A percentile compares a stretch with the other conserved stretches of the same genome.
These are phyloP conservation scores for Vinca minor DNA, from an alignment of 257 asterid genomes.

Conservation along the genomic window DNA sequence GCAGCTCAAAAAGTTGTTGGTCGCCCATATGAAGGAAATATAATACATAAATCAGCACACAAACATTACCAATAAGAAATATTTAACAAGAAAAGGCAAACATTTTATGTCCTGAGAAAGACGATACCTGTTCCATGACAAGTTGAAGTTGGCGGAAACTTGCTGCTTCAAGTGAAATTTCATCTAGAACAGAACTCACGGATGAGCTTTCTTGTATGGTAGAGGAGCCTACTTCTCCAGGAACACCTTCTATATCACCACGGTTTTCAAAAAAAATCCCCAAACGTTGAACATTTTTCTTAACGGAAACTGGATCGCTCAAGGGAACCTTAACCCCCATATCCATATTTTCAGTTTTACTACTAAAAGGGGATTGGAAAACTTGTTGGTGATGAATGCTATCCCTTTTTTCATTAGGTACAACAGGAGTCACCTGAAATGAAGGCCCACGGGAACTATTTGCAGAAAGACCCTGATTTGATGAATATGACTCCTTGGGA, in stretches of 20 bases:
- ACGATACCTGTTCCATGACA: conserved; percentile 68
- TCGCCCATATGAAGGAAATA: background rate
- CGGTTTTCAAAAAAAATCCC: conserved; percentile 31
- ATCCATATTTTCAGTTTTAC: conserved; percentile 15
- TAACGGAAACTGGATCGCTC: conserved; percentile 24
- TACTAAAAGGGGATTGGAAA: conserved; percentile 16
- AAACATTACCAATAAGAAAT: background rate
- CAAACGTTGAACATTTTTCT: conserved; percentile 23
- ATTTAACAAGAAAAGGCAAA: background rate
- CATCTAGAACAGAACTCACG: conserved; percentile 38
- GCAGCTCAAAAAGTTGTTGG: background rate
- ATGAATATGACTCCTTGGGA: conserved; percentile 41
- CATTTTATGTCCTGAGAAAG: background rate
- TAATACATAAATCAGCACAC: background rate
- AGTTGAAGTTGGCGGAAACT: conserved; percentile 74
- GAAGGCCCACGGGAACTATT: conserved; percentile 27
- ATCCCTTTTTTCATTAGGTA: conserved; percentile 27
- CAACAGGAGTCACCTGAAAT: conserved; percentile 26
- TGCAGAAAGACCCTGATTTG: conserved; percentile 33
- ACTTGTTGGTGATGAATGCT: conserved; percentile 19
- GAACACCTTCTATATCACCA: conserved; percentile 34
- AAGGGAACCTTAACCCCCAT: conserved; percentile 28
- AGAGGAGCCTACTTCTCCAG: conserved; percentile 46
- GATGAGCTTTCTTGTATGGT: conserved; percentile 40
- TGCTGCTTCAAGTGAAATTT: conserved; percentile 49